Conservation (phyloP, 768 basidiomycete genomes). For the Dioszegia hungarica region DNA sequence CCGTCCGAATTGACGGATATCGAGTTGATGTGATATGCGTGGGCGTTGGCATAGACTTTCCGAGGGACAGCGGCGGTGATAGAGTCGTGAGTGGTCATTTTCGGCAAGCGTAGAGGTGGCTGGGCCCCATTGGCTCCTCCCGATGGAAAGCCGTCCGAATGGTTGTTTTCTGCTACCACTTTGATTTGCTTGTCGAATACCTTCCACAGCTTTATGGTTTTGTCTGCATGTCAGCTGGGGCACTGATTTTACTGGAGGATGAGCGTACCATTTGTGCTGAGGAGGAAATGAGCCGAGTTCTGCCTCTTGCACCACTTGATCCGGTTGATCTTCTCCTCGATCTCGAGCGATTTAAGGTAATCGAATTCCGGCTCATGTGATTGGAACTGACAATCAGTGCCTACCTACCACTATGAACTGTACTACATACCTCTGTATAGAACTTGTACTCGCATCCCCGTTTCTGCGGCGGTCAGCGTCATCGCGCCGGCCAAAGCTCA, state of each 20-base stretch:
- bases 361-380: conserved; percentile 99
- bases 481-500: neutral
- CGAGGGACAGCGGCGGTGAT: conserved; percentile 98
- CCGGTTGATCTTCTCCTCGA: conserved; percentile 99
- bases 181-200: conserved; percentile 97
- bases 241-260: too few relatives aligned
- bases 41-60: conserved; percentile 98
- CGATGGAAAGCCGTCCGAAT: conserved; percentile 54
- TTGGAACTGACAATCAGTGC: conserved; percentile 60
- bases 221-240: conserved; percentile 59
- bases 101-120: conserved; percentile 68
- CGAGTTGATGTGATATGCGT: conserved; percentile 99
- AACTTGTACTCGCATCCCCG: conserved; percentile 99
- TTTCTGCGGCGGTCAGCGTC: conserved; percentile 61
- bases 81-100: conserved; percentile 89
- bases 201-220: conserved; percentile 99
- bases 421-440: conserved; percentile 68
- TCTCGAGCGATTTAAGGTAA: conserved; percentile 98
- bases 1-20: conserved; percentile 99
- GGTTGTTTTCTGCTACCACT: conserved; percentile 95
- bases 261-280: conserved; percentile 90
- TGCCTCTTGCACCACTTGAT: conserved; percentile 99
- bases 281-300: conserved; percentile 91
- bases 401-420: neutral
- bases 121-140: conserved; percentile 30